Evolutionary conservation across 495 filamentous ascomycete genomes (phyloP).

Genomic region (Aspergillus leporis): DNA sequence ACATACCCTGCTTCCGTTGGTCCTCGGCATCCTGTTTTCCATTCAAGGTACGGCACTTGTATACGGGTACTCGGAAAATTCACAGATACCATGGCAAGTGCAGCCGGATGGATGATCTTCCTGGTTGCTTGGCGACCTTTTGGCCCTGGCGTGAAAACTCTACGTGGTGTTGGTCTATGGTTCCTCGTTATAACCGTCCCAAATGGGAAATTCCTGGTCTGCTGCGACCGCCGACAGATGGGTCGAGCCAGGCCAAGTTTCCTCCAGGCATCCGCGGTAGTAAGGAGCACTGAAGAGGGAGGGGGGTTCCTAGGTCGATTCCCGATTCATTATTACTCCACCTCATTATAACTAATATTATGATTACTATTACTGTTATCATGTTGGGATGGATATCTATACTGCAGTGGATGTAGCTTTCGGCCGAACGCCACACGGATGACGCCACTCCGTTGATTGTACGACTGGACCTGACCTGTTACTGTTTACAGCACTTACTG

Average conservation of each 20-base stretch:
- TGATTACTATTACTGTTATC: no score
- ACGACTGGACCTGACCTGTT: not conserved
- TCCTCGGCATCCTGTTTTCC: not conserved
- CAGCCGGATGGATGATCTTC: not conserved
- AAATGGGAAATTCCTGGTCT: not conserved
- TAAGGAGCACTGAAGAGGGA: no score
- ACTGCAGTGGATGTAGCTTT: not conserved
- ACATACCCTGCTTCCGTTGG: not conserved
- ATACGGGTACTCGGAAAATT: not conserved
- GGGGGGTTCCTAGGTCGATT: no score
- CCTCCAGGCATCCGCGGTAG: no score
- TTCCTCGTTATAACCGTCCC: not conserved
- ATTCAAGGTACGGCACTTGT: not conserved
- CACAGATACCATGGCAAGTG: not conserved
- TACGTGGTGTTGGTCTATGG: not conserved
- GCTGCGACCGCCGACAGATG: not conserved
- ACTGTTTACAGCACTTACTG: not conserved
- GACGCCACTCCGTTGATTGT: slow-evolving; percentile 3
- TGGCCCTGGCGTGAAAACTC: not conserved
- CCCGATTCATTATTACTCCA: no score
- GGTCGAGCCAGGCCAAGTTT: no score
- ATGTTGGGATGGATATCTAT: not conserved
- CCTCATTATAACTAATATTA: no score
- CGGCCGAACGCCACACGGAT: slow-evolving; percentile 6
- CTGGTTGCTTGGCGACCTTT: not conserved